Base-by-base conservation (phyloP, 2,329 filamentous ascomycete species). In the Ophiostoma himal-ulmi region DNA sequence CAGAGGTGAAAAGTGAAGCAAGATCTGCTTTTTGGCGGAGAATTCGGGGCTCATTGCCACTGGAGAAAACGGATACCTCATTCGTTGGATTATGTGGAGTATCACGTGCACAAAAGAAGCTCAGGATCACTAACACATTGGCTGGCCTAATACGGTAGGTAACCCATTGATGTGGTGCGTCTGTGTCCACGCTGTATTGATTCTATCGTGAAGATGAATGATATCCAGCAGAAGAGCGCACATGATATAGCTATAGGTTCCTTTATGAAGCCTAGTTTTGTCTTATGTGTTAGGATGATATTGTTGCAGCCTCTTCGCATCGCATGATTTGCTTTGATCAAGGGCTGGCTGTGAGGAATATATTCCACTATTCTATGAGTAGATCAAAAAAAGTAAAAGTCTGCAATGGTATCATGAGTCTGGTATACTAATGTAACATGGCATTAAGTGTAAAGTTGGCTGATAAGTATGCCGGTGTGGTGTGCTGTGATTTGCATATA, bases 21-120 rank as follows among this genome's bases (percentile, higher is more conserved):
- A 65, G 62, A 65, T 65, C 36, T 68, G 52, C 57, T 68, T 68
- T 60, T 54, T 36, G 48, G 66, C 67, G 69, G 69, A 70, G 69
- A 70, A 30, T 64, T 68, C 67, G 39, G 66, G 69, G 22, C 11
- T 60, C 52, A 20, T 30, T 60, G 17, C 62, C 62, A 65, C 62
- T 20, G 34, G 14, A 22, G 36, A 13, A 70, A 22, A 52, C 65
- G 20, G 37, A 17, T 48, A 22, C n/a, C 37, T 57, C 22, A 68
- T 70, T 70, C n/a, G 70, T 60, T 30, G 44, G 5, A 22, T 10
- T 26, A 3, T 65, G n/a, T 65, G 62, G n/a, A 0, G 4, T 5
- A 11, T 65, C 62, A 65, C 62, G 62, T 65, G 62, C 7, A 2
- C 7, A 8, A 5, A 34, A n/a, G 60, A 37, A 34, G 34, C 11